Evolutionary conservation across 805 yeast species (phyloP).

Genomic region (Danielia reshetovae): DNA sequence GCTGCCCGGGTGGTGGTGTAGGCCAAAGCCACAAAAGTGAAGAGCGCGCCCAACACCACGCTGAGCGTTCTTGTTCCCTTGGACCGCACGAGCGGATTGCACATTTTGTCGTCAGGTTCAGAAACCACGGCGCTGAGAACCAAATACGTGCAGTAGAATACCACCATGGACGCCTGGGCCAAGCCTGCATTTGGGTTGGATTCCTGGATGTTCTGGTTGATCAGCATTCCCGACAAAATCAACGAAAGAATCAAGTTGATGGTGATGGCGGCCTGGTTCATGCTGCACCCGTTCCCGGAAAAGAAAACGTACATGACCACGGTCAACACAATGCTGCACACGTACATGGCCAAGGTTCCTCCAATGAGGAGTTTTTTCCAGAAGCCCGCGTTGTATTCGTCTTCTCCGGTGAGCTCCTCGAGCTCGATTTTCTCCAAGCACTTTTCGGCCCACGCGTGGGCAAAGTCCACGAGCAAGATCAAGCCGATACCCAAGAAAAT

Average conservation of each 20-base stretch:
- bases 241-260: slow-evolving; percentile 66
- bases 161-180: slow-evolving; percentile 95
- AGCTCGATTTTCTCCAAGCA: slow-evolving; percentile 88
- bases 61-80: slow-evolving; percentile 87
- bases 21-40: slow-evolving; percentile 92
- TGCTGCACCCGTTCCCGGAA: slow-evolving; percentile 73
- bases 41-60: slow-evolving; percentile 82
- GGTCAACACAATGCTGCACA: slow-evolving; percentile 68
- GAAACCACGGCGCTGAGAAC: slow-evolving; percentile 90
- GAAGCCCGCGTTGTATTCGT: slow-evolving; percentile 46
- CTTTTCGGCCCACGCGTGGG: slow-evolving; percentile 98
- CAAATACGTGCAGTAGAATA: slow-evolving; percentile 86
- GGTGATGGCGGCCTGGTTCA: slow-evolving; percentile 86
- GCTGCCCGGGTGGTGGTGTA: slow-evolving; percentile 98
- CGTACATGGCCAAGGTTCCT: slow-evolving; percentile 84
- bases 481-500: slow-evolving; percentile 86
- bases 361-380: slow-evolving; percentile 83
- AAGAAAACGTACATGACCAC: slow-evolving; percentile 78
- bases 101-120: slow-evolving; percentile 90
- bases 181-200: slow-evolving; percentile 92
- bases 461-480: slow-evolving; percentile 88
- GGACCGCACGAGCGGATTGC: slow-evolving; percentile 90
- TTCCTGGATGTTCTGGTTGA: slow-evolving; percentile 83
- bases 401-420: slow-evolving; percentile 53
- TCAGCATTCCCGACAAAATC: slow-evolving; percentile 63